Evolutionary conservation across 176 grass and related monocot genomes (phyloP), one percentile per base, ranked within the genome.

Genomic region (Rhipidocladum racemiflorum): DNA sequence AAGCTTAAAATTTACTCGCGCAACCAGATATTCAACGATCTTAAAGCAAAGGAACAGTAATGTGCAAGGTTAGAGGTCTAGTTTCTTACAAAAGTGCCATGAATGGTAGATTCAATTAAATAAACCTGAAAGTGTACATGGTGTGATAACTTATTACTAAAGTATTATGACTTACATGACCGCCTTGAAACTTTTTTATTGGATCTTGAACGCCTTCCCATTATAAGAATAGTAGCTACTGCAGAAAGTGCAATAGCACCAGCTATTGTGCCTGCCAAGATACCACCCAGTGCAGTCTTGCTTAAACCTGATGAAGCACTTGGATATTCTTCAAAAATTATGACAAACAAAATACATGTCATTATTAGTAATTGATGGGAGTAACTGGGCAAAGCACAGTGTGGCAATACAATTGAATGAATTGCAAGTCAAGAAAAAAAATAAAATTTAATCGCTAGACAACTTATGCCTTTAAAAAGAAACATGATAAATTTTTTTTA

Each of bases 181-280:
- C 44, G 86, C 68, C 77, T 93, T 56, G 88, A 94, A 68, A 78
- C 44, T 44, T 64, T 77, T 53, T 56, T 75, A 50, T 88, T 60
- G 13, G 24, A 78, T 79, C 84, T 88, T 83, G 79, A 84, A 71
- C 59, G 46, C 75, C 68, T 91, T 90, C 76, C 88, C 85, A 93
- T 79, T 43, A 95, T 87, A 75, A 98, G 75, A 45, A 86, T 57
- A 59, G 96, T 98, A 72, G 80, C 77, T 73, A 87, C 24, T 45
- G 54, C 74, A 69, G 92, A 89, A 83, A 98, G 6, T 70, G 74
- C 67, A 85, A 90, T 70, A 74, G 87, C 85, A 34, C 79, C 87
- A 85, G 59, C 79, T 64, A 93, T 83, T 87, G 77, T 67, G 56
- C 87, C 18, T 43, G 75, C 96, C 48, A 95, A 73, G 20, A 94